Conservation (phyloP, 2,329 filamentous ascomycete species). For the Aulographum hederae region DNA sequence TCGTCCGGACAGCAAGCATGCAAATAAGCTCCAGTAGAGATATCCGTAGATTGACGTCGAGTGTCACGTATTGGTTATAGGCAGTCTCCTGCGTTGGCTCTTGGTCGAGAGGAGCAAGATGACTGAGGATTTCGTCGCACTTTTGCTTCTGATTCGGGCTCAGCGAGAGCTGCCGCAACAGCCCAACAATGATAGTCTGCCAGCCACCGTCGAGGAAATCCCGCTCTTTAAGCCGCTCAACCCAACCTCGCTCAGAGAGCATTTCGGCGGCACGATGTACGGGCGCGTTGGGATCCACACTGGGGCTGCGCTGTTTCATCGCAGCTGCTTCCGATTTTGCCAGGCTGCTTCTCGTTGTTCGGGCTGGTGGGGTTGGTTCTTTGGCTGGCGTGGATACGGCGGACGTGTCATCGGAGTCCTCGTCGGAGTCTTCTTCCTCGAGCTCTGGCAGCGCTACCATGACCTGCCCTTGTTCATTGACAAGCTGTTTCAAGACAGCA, state of each 20-base stretch:
- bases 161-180: conserved; percentile 71
- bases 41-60: conserved; percentile 72
- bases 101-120: conserved; percentile 62
- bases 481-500: conserved; percentile 70
- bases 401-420: conserved; percentile 46
- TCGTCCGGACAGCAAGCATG: conserved; percentile 71
- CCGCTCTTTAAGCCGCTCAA: conserved; percentile 63
- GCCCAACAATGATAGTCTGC: conserved; percentile 74
- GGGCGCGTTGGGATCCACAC: conserved; percentile 16
- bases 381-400: conserved; percentile 40
- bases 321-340: conserved; percentile 63
- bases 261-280: conserved; percentile 58
- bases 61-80: conserved; percentile 47
- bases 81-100: conserved; percentile 64
- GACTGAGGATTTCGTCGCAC: conserved; percentile 62
- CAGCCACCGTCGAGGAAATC: conserved; percentile 81
- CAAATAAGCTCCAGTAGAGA: conserved; percentile 70
- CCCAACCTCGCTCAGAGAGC: conserved; percentile 51
- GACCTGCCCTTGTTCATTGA: conserved; percentile 62
- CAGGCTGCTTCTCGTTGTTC: conserved; percentile 71
- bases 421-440: conserved; percentile 35
- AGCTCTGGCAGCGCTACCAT: conserved; percentile 26
- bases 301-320: conserved; percentile 25
- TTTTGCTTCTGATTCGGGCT: conserved; percentile 41
- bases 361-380: conserved; percentile 55